These are phyloP conservation scores for Conticribra guillardii DNA, from an alignment of 108 stramenopile species.

Conservation along the genomic window DNA sequence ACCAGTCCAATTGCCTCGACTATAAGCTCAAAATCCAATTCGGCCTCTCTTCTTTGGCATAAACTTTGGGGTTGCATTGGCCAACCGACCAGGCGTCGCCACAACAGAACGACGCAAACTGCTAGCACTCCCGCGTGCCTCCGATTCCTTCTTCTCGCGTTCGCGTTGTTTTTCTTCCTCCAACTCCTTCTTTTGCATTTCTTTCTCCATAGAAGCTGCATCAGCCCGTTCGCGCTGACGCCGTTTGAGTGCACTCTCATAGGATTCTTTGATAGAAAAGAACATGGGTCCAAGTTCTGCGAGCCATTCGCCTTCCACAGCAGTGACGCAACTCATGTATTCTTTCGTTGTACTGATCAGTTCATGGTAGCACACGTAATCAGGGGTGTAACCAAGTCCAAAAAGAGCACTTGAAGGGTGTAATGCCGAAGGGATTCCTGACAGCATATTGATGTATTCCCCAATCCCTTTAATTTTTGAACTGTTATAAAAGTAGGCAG, in stretches of 20 bases:
- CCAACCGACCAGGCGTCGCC: slow-evolving; percentile 69
- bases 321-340: slow-evolving; percentile 98
- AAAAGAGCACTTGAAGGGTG: slow-evolving; percentile 93
- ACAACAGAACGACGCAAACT: slow-evolving; percentile 46
- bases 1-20: too few species aligned
- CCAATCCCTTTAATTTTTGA: slow-evolving; percentile 98
- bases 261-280: slow-evolving; percentile 92
- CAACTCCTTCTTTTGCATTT: slow-evolving; percentile 58
- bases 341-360: slow-evolving; percentile 97
- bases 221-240: slow-evolving; percentile 72
- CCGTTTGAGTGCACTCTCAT: slow-evolving; percentile 72
- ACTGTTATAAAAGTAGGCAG: slow-evolving; percentile 98
- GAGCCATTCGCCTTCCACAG: slow-evolving; percentile 99
- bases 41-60: slow-evolving; percentile 74
- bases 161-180: slow-evolving; percentile 53
- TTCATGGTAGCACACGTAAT: slow-evolving; percentile 99
- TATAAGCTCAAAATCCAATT: slow-evolving; percentile 68
- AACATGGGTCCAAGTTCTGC: slow-evolving; percentile 99
- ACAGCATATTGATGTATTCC: slow-evolving; percentile 99
- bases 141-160: slow-evolving; percentile 41
- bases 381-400: slow-evolving; percentile 98
- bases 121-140: slow-evolving; percentile 24
- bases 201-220: slow-evolving; percentile 66
- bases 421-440: slow-evolving; percentile 89
- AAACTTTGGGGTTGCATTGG: slow-evolving; percentile 71